Evolutionary conservation across 371 early-diverging fungal species (phyloP).

Genomic region (Lichtheimia ornata): DNA sequence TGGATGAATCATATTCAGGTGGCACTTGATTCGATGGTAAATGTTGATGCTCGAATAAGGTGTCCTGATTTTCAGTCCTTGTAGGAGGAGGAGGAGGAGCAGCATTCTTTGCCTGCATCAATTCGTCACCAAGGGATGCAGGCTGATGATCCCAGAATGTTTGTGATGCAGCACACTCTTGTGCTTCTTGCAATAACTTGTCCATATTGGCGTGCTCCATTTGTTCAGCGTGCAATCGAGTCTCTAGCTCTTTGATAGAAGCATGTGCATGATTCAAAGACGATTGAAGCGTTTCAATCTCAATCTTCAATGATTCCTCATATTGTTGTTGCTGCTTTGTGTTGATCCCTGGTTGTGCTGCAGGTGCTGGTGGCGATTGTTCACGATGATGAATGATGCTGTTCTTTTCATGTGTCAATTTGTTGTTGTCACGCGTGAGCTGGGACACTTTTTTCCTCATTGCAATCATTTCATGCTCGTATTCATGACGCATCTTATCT

Average conservation of each 20-base stretch:
- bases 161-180: conserved; percentile 9
- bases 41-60: too few species aligned
- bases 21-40: too few species aligned
- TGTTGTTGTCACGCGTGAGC: conserved; percentile 21
- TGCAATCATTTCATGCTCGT: conserved; percentile 21
- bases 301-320: conserved; percentile 2
- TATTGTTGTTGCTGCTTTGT: conserved; percentile 6
- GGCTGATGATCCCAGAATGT: too few species aligned
- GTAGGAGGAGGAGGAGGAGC: too few species aligned
- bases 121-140: too few species aligned
- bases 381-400: conserved; percentile 7
- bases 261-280: conserved; percentile 15
- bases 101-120: too few species aligned
- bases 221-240: conserved; percentile 12
- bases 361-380: not conserved
- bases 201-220: conserved; percentile 14
- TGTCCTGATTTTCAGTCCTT: too few species aligned
- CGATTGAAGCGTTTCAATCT: conserved; percentile 9
- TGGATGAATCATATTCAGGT: too few species aligned
- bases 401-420: conserved; percentile 4
- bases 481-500: conserved; percentile 5
- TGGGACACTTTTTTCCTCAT: conserved; percentile 20
- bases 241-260: conserved; percentile 7
- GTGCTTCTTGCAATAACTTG: conserved; percentile 17
- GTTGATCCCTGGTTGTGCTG: not conserved